Evolutionary conservation across 495 filamentous ascomycete genomes (phyloP).

Genomic region (Xylaria castorea): DNA sequence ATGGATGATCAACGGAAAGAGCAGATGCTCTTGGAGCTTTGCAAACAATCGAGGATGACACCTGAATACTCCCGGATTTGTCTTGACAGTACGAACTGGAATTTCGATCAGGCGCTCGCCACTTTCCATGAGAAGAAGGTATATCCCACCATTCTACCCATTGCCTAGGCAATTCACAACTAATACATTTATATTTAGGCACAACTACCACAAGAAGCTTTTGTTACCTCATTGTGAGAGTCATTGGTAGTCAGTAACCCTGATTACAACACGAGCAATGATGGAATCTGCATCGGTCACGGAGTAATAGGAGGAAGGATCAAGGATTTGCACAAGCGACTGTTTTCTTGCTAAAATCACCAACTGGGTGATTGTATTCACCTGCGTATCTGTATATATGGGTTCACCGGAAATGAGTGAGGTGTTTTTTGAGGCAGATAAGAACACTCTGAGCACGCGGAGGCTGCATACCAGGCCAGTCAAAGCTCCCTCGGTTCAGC

Average conservation of each 20-base stretch:
- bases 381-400: conserved; percentile 23
- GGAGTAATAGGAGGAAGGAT: conserved; percentile 23
- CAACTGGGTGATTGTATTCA: conserved; percentile 7
- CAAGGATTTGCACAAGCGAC: conserved; percentile 23
- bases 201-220: conserved; percentile 49
- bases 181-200: conserved; percentile 31
- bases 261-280: background rate
- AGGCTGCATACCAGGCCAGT: background rate
- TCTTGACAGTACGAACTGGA: conserved; percentile 73
- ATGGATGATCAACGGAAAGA: conserved; percentile 53
- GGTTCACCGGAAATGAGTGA: background rate
- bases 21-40: conserved; percentile 69
- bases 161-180: conserved; percentile 18
- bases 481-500: background rate
- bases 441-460: background rate
- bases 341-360: conserved; percentile 10
- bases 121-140: conserved; percentile 68
- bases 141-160: conserved; percentile 18
- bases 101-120: conserved; percentile 69
- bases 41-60: conserved; percentile 73
- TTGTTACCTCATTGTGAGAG: conserved; percentile 28
- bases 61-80: conserved; percentile 74
- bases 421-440: background rate
- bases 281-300: conserved; percentile 28
- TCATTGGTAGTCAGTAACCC: background rate